Percentiles rank a stretch among this genome's conserved stretches.
Conservation (phyloP, 2,329 filamentous ascomycete genomes). For the Aspergillus jensenii region DNA sequence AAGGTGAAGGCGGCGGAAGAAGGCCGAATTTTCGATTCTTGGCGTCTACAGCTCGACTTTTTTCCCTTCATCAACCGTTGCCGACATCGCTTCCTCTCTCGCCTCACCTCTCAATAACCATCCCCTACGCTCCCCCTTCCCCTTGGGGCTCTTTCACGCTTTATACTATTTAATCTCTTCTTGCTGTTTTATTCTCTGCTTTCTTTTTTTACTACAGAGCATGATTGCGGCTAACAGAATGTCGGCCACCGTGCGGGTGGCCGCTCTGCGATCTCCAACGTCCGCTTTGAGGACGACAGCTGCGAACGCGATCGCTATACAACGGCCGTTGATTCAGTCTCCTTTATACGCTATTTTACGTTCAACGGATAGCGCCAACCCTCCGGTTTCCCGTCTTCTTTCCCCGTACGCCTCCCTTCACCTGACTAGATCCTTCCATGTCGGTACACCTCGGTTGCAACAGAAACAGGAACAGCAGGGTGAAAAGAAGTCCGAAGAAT, state of each 20-base stretch:
- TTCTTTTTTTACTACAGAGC: conserved; percentile 23
- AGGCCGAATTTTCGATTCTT: conserved; percentile 39
- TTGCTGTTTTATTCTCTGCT: not conserved
- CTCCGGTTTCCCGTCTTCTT: conserved; percentile 29
- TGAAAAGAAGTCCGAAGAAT: conserved; percentile 30
- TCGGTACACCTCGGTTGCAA: conserved; percentile 32
- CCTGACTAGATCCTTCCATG: conserved; percentile 40
- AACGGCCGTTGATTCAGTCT: conserved; percentile 35
- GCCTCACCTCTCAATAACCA: conserved; percentile 23
- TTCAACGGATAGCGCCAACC: conserved; percentile 28
- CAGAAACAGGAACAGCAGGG: conserved; percentile 42
- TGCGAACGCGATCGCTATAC: conserved; percentile 29
- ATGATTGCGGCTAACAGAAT: conserved; percentile 42
- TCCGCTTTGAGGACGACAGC: conserved; percentile 32
- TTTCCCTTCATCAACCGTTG: conserved; percentile 27
- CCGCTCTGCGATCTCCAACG: conserved; percentile 35
- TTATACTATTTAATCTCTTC: not conserved
- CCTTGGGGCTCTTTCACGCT: conserved; percentile 19
- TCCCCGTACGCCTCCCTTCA: conserved; percentile 37
- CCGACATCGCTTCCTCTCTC: conserved; percentile 25
- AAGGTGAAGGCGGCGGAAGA: conserved; percentile 27
- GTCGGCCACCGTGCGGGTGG: conserved; percentile 38
- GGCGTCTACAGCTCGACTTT: conserved; percentile 34
- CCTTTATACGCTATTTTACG: conserved; percentile 33
- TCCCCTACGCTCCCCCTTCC: conserved; percentile 2